Evolutionary conservation across 495 filamentous ascomycete species (phyloP).

Genomic region (Penicillium verhagenii): DNA sequence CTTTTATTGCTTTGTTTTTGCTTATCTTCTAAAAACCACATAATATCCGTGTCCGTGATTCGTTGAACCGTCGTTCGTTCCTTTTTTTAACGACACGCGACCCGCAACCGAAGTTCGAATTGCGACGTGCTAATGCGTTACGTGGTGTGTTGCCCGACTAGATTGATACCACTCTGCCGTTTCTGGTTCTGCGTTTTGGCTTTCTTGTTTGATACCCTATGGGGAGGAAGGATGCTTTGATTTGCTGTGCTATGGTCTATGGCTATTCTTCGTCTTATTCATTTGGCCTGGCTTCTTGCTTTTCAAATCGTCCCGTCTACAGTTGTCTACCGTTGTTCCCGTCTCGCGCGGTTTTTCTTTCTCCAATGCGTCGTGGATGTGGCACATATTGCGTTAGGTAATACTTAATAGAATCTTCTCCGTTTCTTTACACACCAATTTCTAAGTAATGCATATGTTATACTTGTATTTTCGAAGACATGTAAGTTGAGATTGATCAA

Average conservation of each 20-base stretch:
- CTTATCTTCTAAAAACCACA: slow-evolving; percentile 17
- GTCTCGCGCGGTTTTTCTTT: slow-evolving; percentile 18
- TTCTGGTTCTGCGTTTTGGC: slow-evolving; percentile 29
- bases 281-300: slow-evolving; percentile 1
- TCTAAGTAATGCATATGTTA: not conserved
- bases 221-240: slow-evolving; percentile 32
- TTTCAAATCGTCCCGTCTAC: slow-evolving; percentile 14
- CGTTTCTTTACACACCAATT: slow-evolving; percentile 11
- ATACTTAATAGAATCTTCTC: slow-evolving; percentile 38
- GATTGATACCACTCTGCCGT: slow-evolving; percentile 53
- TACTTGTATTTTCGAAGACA: not conserved
- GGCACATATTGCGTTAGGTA: slow-evolving; percentile 31
- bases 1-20: slow-evolving; percentile 13
- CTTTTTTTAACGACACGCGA: slow-evolving; percentile 44
- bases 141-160: slow-evolving; percentile 44
- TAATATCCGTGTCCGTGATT: slow-evolving; percentile 18
- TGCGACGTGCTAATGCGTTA: slow-evolving; percentile 37
- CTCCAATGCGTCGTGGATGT: slow-evolving; percentile 17
- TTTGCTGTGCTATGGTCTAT: slow-evolving; percentile 10
- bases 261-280: slow-evolving; percentile 1
- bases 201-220: slow-evolving; percentile 40
- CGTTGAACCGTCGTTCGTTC: slow-evolving; percentile 30
- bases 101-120: slow-evolving; percentile 34
- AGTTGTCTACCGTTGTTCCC: slow-evolving; percentile 27
- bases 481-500: no score